Conservation (phyloP, 148 eudicot genomes). For the Tetragonia tetragonoides region DNA sequence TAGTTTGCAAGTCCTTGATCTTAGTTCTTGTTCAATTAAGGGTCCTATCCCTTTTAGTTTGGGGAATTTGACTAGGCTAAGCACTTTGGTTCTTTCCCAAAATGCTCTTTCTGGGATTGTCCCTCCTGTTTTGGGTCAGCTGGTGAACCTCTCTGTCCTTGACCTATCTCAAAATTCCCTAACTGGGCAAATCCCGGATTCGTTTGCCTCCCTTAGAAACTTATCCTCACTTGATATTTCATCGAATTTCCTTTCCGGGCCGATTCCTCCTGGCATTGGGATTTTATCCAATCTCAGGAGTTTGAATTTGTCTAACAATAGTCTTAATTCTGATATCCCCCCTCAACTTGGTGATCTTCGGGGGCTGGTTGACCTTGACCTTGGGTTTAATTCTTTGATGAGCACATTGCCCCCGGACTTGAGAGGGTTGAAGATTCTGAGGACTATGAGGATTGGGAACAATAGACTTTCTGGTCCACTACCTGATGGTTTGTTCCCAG, state of each 20-base stretch:
- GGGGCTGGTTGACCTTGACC: constrained; percentile 80
- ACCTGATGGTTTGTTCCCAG: constrained; percentile 53
- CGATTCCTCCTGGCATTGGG: constrained; percentile 64
- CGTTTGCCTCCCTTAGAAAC: constrained; percentile 49
- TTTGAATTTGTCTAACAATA: constrained; percentile 70
- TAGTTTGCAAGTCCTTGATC: constrained; percentile 61
- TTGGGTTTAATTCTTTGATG: constrained; percentile 55
- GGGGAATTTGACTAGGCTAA: constrained; percentile 56
- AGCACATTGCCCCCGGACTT: constrained; percentile 57
- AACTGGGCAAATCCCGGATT: constrained; percentile 53
- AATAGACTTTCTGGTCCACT: constrained; percentile 60
- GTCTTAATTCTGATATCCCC: constrained; percentile 62
- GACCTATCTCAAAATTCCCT: constrained; percentile 71
- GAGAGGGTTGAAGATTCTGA: constrained; percentile 59
- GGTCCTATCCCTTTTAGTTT: constrained; percentile 65
- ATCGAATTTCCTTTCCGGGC: constrained; percentile 56
- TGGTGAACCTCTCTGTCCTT: constrained; percentile 54
- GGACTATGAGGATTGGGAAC: constrained; percentile 49
- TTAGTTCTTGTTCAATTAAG: constrained; percentile 49
- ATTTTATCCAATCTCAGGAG: constrained; percentile 42
- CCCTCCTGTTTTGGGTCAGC: constrained; percentile 62
- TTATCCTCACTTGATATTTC: constrained; percentile 67
- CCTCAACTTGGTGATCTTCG: constrained; percentile 68
- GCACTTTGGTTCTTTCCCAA: constrained; percentile 44
- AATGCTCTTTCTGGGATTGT: constrained; percentile 57